Conservation (phyloP, 2,329 filamentous ascomycete genomes). For the Sporothrix curviconia region DNA sequence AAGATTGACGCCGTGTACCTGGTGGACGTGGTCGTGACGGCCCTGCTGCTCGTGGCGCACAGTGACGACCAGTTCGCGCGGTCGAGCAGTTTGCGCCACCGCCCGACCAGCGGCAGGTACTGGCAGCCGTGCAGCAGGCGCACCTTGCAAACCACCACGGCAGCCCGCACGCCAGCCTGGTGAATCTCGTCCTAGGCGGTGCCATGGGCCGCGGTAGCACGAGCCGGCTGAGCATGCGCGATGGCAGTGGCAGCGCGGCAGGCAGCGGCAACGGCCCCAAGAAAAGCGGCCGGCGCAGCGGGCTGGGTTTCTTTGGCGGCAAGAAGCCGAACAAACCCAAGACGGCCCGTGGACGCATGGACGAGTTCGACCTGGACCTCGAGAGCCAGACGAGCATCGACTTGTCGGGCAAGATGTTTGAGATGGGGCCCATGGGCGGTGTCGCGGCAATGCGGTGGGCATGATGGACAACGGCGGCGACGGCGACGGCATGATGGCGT, state of each 20-base stretch:
- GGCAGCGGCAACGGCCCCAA: conserved; percentile 12
- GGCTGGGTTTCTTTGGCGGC: conserved; percentile 15
- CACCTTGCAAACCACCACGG: conserved; percentile 13
- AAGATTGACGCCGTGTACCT: conserved; percentile 56
- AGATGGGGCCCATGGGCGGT: conserved; percentile 22
- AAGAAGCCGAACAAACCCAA: conserved; percentile 18
- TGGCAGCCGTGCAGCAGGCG: conserved; percentile 15
- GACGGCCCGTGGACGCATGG: conserved; percentile 34
- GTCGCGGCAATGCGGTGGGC: not conserved
- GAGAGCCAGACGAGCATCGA: conserved; percentile 52
- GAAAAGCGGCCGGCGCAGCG: not conserved
- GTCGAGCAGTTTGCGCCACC: conserved; percentile 55
- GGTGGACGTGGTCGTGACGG: conserved; percentile 55
- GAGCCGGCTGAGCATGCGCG: conserved; percentile 25
- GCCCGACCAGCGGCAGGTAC: conserved; percentile 31
- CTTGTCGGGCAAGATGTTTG: conserved; percentile 35
- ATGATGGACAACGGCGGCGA: conserved; percentile 3
- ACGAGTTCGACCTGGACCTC: conserved; percentile 56
- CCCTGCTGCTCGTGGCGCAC: conserved; percentile 53
- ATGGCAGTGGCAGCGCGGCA: conserved; percentile 1
- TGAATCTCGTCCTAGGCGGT: conserved; percentile 17
- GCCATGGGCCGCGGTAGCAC: conserved; percentile 21
- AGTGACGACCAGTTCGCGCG: conserved; percentile 46
- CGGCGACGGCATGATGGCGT: not conserved
- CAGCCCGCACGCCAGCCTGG: conserved; percentile 19